A percentile compares a stretch with the other conserved stretches of the same genome.
Conservation (phyloP, 129 eudicot genomes). For the Oenanthe sinensis region DNA sequence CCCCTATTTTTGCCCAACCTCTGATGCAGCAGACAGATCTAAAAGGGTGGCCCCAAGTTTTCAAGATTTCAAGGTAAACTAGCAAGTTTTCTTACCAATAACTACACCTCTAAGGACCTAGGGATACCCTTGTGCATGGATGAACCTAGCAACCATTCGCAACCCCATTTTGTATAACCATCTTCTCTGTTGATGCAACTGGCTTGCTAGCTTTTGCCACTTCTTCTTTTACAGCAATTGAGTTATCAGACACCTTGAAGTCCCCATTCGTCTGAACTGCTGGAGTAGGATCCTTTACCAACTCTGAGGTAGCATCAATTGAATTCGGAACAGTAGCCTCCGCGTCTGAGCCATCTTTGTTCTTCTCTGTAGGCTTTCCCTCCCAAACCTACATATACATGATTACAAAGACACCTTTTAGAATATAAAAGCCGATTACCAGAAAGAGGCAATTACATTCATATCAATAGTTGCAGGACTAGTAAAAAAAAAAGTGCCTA, state of each 20-base stretch:
- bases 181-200: slow-evolving; percentile 16
- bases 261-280: slow-evolving; percentile 28
- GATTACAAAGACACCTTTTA: too few relatives aligned
- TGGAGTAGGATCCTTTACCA: slow-evolving; percentile 21
- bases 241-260: slow-evolving; percentile 2
- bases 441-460: not conserved
- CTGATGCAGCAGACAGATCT: slow-evolving; percentile 6
- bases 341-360: slow-evolving; percentile 32
- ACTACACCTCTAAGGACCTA: not conserved
- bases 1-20: not conserved
- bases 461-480: not conserved
- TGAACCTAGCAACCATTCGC: slow-evolving; percentile 39
- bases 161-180: slow-evolving; percentile 32
- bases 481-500: too few relatives aligned
- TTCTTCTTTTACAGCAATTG: slow-evolving; percentile 7
- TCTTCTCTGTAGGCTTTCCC: slow-evolving; percentile 42
- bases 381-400: slow-evolving; percentile 36
- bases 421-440: not conserved
- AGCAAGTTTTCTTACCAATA: not conserved
- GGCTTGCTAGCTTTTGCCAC: slow-evolving; percentile 10
- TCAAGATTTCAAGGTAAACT: not conserved
- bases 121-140: slow-evolving; percentile 20
- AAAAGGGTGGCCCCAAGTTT: not conserved
- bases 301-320: slow-evolving; percentile 21
- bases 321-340: slow-evolving; percentile 28